Evolutionary conservation across 2,329 filamentous ascomycete genomes (phyloP), one percentile per base, ranked within the genome.

Genomic region (Cytospora schulzeri): DNA sequence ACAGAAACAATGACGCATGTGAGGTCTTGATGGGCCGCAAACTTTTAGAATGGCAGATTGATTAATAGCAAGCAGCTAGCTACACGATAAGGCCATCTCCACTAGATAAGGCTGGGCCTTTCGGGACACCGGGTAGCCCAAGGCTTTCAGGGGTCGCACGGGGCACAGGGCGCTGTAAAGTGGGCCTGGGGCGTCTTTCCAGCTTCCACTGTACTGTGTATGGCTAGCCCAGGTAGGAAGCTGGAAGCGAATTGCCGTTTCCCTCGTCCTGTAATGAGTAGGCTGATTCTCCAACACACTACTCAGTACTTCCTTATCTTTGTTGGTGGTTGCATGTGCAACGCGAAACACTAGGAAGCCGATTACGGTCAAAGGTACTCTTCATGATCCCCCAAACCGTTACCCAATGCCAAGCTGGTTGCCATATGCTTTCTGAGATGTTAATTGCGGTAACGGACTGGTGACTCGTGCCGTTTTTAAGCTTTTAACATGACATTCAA

Each of bases 1-100:
- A 50, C 56, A 60, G 33, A 24, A 51, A 50, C 63, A 56, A 65
- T 65, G 63, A 65, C 63, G 60, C 63, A 65, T 53, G 63, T 62
- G 63, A 64, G 33, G 58, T 52, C 55, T 62, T 26, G 52, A 56
- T 56, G 52, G n/a, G 58, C 35, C 38, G 60, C 58, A 62, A 62
- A 62, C 7, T 62, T 62, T 62, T 62, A 51, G 52, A 29, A 56
- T 19, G 35, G 60, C 48, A 45, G 38, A 48, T 56, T 56, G 60
- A 62, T 62, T 54, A 50, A 41, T 29, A 52, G 29, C 22, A 14
- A 17, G n/a, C 22, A 48, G 33, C n/a, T 29, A n/a, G n/a, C 28
- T 26, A 35, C 29, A 24, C 52, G 60, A 62, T 62, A 62, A 51
- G 60, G 29, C 53, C 6, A 22, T 52, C 17, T 17, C 41, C 38